Conservation (phyloP, 2,329 filamentous ascomycete genomes). For the Claviceps quebecensis region DNA sequence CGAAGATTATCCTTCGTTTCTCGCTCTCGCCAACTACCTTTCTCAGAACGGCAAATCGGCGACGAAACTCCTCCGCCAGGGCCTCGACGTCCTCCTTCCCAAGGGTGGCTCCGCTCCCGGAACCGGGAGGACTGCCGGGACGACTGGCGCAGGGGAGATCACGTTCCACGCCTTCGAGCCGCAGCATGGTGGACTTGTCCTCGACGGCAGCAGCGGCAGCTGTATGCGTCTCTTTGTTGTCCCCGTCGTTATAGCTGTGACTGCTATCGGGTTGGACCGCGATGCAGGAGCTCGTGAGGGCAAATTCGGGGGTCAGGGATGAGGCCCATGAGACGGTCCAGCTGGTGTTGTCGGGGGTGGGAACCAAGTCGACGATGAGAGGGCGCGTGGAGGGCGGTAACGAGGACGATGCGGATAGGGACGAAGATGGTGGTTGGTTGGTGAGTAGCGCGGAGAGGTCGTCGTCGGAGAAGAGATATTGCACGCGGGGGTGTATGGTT, state of each 20-base stretch:
- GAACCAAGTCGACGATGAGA: slow-evolving; percentile 41
- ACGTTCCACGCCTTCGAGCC: slow-evolving; percentile 24
- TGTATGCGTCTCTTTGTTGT: not conserved
- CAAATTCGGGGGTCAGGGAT: slow-evolving; percentile 63
- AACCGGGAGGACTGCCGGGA: slow-evolving; percentile 14
- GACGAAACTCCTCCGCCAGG: slow-evolving; percentile 43
- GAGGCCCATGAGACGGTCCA: slow-evolving; percentile 53
- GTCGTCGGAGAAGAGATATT: slow-evolving; percentile 90
- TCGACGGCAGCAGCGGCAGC: slow-evolving; percentile 9
- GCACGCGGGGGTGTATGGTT: slow-evolving; percentile 71
- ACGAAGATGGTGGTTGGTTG: slow-evolving; percentile 20
- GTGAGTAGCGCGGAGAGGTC: slow-evolving; percentile 67
- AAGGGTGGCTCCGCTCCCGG: slow-evolving; percentile 18
- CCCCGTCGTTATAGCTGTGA: slow-evolving; percentile 6
- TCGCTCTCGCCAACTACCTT: slow-evolving; percentile 40
- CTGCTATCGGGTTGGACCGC: slow-evolving; percentile 23
- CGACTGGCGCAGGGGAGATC: slow-evolving; percentile 16
- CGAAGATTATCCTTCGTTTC: slow-evolving; percentile 23
- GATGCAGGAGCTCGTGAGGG: slow-evolving; percentile 34
- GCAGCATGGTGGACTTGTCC: slow-evolving; percentile 17
- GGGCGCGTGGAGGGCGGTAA: slow-evolving; percentile 28
- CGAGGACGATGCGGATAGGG: slow-evolving; percentile 43
- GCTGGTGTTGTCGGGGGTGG: slow-evolving; percentile 23
- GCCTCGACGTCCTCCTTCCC: slow-evolving; percentile 33
- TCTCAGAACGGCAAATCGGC: slow-evolving; percentile 39